Evolutionary conservation across 2,329 filamentous ascomycete genomes (phyloP).

Genomic region (Coleophoma crateriformis): DNA sequence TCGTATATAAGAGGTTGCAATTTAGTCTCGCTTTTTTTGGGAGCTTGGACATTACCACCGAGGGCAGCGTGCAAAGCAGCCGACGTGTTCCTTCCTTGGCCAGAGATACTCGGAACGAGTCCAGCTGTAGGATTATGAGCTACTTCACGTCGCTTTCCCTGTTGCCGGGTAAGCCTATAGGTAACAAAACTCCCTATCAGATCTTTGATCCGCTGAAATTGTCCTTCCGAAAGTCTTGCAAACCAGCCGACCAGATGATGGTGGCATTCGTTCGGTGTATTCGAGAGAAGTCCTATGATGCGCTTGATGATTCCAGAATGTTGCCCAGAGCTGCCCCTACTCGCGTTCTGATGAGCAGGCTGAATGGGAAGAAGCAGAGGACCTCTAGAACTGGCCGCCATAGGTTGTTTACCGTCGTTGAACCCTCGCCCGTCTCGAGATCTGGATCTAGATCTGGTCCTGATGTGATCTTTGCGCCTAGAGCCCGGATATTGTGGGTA

Average conservation of each 20-base stretch:
- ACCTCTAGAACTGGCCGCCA: background rate
- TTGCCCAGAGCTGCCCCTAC: constrained; percentile 43
- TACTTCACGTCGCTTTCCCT: constrained; percentile 57
- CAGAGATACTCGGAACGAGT: constrained; percentile 68
- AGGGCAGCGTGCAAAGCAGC: constrained; percentile 76
- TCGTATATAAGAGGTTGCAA: constrained; percentile 58
- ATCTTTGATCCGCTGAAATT: constrained; percentile 71
- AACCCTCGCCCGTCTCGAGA: constrained; percentile 17
- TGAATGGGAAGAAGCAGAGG: constrained; percentile 2
- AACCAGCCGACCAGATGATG: constrained; percentile 76
- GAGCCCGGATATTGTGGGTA: constrained; percentile 34
- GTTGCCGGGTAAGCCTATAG: constrained; percentile 69
- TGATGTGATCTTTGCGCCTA: constrained; percentile 1
- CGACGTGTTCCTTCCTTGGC: constrained; percentile 51
- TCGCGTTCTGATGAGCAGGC: constrained; percentile 6
- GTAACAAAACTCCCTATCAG: constrained; percentile 74
- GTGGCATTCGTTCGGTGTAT: constrained; percentile 70
- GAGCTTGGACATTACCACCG: constrained; percentile 40
- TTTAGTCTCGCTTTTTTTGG: constrained; percentile 50
- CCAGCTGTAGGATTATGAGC: constrained; percentile 57
- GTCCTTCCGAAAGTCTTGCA: constrained; percentile 58
- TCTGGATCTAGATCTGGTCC: constrained; percentile 10
- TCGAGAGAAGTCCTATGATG: constrained; percentile 73
- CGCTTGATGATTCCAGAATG: constrained; percentile 84
- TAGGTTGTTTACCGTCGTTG: background rate